Percentiles rank a stretch among this genome's conserved stretches.
Evolutionary conservation across 306 rosid species (phyloP).

Genomic region (Ammopiptanthus mongolicus): DNA sequence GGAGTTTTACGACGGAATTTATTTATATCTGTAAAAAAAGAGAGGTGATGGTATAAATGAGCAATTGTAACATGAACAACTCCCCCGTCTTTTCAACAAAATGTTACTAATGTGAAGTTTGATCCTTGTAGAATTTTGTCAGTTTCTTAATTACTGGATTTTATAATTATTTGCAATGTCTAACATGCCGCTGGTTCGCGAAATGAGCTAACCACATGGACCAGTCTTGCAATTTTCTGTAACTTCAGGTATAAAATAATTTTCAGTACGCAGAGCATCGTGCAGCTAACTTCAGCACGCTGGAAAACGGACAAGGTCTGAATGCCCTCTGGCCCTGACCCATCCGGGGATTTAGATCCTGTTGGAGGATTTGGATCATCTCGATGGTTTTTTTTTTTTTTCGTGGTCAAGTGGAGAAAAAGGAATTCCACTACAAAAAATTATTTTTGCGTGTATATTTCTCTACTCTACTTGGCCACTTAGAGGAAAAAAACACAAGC

Average conservation of each 20-base stretch:
- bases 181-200: not conserved
- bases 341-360: too few relatives aligned
- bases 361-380: too few relatives aligned
- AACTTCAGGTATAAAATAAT: not conserved
- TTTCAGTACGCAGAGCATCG: not conserved
- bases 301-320: not conserved
- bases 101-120: not conserved
- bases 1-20: not conserved
- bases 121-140: not conserved
- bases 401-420: too few relatives aligned
- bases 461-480: too few relatives aligned
- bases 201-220: not conserved
- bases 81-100: not conserved
- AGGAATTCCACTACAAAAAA: too few relatives aligned
- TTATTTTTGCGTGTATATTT: too few relatives aligned
- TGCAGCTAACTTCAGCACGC: not conserved
- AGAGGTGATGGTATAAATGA: slow-evolving; percentile 14
- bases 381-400: too few relatives aligned
- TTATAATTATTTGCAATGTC: not conserved
- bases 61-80: slow-evolving; percentile 14
- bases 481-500: too few relatives aligned
- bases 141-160: not conserved
- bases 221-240: not conserved
- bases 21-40: slow-evolving; percentile 8
- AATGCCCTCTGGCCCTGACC: not conserved